Percentiles rank a stretch among this genome's conserved stretches.
Conservation (phyloP, 2,329 filamentous ascomycete genomes). For the Fusarium coffeatum region DNA sequence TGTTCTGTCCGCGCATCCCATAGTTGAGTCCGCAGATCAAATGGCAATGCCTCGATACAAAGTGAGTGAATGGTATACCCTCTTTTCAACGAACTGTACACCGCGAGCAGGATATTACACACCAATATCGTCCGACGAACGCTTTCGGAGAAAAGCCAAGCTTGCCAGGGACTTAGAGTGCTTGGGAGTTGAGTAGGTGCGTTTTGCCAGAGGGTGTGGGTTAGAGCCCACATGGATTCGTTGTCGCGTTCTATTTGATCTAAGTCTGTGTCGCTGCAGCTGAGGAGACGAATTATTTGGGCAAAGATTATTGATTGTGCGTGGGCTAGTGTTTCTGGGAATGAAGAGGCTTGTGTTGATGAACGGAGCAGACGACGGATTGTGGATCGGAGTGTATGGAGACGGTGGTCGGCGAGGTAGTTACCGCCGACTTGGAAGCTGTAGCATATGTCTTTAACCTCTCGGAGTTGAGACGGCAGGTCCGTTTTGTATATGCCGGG, state of each 20-base stretch:
- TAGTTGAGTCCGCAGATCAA: not conserved
- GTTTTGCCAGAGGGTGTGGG: not conserved
- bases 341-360: not conserved
- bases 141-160: constrained; percentile 15
- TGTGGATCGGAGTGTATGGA: not conserved
- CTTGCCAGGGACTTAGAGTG: constrained; percentile 9
- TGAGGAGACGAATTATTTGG: not conserved
- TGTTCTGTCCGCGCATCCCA: not conserved
- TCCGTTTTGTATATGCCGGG: not conserved
- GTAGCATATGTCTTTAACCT: not conserved
- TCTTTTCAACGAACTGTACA: constrained; percentile 3
- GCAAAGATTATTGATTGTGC: constrained; percentile 1
- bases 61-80: constrained; percentile 17
- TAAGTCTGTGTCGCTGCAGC: not conserved
- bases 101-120: not conserved
- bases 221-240: not conserved
- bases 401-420: not conserved
- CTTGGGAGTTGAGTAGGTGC: constrained; percentile 2
- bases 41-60: constrained; percentile 9
- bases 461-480: not conserved
- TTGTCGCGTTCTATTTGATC: constrained; percentile 1
- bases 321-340: constrained; percentile 2
- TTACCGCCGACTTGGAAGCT: not conserved
- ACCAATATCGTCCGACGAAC: constrained; percentile 8
- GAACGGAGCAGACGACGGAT: not conserved